Evolutionary conservation across 2,329 filamentous ascomycete species (phyloP), one percentile per base, ranked within the genome.

Genomic region (Exophiala dermatitidis): DNA sequence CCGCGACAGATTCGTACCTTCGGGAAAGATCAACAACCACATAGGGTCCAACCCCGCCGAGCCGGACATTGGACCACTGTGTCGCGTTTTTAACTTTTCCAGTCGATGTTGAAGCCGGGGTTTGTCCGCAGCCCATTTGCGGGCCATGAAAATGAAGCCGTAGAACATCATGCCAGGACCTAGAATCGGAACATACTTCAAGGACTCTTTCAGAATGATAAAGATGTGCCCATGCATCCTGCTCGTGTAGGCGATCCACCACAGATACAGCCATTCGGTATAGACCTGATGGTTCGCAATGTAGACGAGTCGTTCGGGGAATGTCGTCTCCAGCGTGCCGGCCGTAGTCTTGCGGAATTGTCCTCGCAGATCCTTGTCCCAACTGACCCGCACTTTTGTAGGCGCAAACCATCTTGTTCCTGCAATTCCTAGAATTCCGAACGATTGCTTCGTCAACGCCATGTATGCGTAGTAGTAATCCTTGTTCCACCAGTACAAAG

Each of bases 241-340:
- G 62, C 81, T 81, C 1, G 81, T 82, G 61, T 84, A 85, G 1
- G 80, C 77, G 43, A 82, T 75, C 81, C 81, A 85, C 82, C 82
- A 85, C 2, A 85, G 72, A 64, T 84, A 84, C 9, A 84, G 69
- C 82, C 82, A 85, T 62, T 85, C 82, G n/a, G 81, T 84, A 64
- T 85, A 85, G 2, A 85, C 74, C 63, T 84, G 80, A 61, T 85
- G 82, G 54, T 85, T 85, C 4, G 81, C 76, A 66, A 84, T 80
- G 63, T 84, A 64, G 5, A 84, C 76, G 54, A 84, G 68, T 10
- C 82, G 74, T 57, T 84, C 77, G 1, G 80, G 77, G 57, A 85
- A 84, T 32, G 75, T 72, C 54, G 79, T 81, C 58, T 77, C 72
- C 42, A 85, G 66, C 50, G 75, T 74, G 5, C 82, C 82, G 61